phyloP scores from a whole-genome alignment of 83 land plant genomes.

The Thuja plicata region DNA sequence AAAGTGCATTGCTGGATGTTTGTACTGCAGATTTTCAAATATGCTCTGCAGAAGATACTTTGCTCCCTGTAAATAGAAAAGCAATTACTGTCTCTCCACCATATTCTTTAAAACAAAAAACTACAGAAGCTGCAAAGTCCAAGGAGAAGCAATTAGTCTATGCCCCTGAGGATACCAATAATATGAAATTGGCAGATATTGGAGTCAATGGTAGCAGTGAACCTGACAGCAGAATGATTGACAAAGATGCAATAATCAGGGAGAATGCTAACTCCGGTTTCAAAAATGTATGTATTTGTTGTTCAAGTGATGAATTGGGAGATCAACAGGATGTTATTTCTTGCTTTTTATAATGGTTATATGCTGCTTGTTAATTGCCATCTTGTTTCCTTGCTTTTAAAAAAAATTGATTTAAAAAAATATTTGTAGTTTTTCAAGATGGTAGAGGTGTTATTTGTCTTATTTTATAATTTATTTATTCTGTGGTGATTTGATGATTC shows the following conservation, averaged over 20 bases:
- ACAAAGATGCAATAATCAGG: neutral
- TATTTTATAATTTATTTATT: neutral
- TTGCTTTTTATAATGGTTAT: neutral
- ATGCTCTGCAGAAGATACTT: neutral
- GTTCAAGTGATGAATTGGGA: neutral
- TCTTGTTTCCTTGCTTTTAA: neutral
- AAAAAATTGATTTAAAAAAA: neutral
- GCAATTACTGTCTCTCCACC: slow-evolving; percentile 1
- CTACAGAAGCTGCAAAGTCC: neutral
- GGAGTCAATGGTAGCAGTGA: neutral
- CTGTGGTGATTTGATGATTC: too few species aligned
- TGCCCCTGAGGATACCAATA: neutral
- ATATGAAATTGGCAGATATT: neutral
- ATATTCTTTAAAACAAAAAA: neutral
- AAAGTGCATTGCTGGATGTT: neutral
- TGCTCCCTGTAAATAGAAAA: neutral
- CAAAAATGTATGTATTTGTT: slow-evolving; percentile 1
- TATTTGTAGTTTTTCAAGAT: neutral
- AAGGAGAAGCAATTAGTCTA: neutral
- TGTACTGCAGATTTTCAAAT: slow-evolving; percentile 6
- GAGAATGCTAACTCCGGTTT: neutral
- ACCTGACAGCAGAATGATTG: neutral
- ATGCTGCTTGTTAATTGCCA: neutral
- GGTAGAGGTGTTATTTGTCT: neutral
- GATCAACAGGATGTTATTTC: neutral